phyloP scores from a whole-genome alignment of 2,329 filamentous ascomycete genomes.

The Colletotrichum euphorbiae region DNA sequence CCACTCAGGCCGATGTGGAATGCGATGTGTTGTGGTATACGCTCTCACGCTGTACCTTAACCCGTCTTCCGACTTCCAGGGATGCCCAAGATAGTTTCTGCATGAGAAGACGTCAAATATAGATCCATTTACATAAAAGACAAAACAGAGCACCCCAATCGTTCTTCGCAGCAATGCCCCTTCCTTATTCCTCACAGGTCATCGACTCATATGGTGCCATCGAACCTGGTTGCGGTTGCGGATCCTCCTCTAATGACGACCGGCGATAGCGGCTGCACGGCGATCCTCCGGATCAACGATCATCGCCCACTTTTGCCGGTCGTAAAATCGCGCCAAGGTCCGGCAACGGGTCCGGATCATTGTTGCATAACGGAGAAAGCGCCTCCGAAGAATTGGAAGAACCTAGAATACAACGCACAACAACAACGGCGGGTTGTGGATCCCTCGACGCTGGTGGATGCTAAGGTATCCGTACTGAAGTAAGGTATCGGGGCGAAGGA shows the following conservation, averaged over 20 bases:
- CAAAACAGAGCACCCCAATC: background rate
- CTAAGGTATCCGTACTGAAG: too few relatives aligned
- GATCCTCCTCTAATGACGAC: background rate
- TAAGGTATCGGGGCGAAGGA: conserved; percentile 12
- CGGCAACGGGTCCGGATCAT: background rate
- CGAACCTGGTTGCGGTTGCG: conserved; percentile 1
- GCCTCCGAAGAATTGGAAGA: background rate
- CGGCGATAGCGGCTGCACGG: background rate
- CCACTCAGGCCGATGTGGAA: too few relatives aligned
- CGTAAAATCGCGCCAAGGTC: background rate
- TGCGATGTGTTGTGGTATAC: too few relatives aligned
- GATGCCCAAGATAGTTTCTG: background rate
- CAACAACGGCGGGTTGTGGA: conserved; percentile 11
- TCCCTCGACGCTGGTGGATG: conserved; percentile 20
- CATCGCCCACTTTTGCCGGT: background rate
- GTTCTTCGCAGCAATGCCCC: background rate
- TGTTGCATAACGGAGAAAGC: background rate
- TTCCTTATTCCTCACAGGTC: background rate
- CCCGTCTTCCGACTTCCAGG: background rate
- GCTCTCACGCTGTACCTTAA: too few relatives aligned
- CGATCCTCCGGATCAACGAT: background rate
- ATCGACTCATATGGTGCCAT: background rate
- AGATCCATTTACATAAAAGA: background rate
- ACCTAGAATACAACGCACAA: background rate
- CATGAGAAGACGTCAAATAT: background rate